Evolutionary conservation across 1,284 basidiomycete genomes (phyloP), one percentile per base, ranked within the genome.

Genomic region (Moesziomyces globuligerus): DNA sequence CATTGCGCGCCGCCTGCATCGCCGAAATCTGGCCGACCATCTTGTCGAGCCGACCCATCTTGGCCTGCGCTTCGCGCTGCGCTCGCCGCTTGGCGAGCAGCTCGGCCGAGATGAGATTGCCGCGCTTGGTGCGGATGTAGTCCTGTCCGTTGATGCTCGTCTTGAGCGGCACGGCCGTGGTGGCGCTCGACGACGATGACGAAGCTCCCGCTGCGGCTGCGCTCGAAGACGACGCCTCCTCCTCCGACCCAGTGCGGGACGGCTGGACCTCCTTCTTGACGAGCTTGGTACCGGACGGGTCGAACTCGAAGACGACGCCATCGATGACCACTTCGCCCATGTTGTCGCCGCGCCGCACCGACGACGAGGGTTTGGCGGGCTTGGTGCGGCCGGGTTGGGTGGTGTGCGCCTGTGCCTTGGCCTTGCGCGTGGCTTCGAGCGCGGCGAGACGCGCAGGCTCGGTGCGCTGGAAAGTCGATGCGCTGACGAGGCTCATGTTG

Each of bases 271-370:
- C 43, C 46, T 75, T 83, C 44, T 85, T 80, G 24, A 83, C 83
- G n/a, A 86, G 77, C 72, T 85, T 85, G 41, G 79, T 82, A 4
- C 85, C 85, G 7, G 81, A 84, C 44, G 84, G 78, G 48, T 85
- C 85, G 60, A 86, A 86, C 50, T 85, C 83, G 58, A 85, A 86
- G 15, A 84, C 80, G 37, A 85, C 83, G 9, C 85, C 85, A 65
- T 86, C 85, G 18, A 86, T 84, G 25, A 86, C 83, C 3, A 86
- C 85, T 48, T 81, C 76, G 23, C 78, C 76, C 75, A 79, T 79
- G 38, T 76, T 76, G 55, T 75, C 74, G 10, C 77, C 77, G 10
- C 77, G 45, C 4, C 77, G 50, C 17, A 79, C 56, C 0, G 75
- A 72, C 1, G 64, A 45, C 3, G 56, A 51, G 9, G 51, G 10